phyloP scores from a whole-genome alignment of 768 basidiomycete species.

The Tulasnella sp. region DNA sequence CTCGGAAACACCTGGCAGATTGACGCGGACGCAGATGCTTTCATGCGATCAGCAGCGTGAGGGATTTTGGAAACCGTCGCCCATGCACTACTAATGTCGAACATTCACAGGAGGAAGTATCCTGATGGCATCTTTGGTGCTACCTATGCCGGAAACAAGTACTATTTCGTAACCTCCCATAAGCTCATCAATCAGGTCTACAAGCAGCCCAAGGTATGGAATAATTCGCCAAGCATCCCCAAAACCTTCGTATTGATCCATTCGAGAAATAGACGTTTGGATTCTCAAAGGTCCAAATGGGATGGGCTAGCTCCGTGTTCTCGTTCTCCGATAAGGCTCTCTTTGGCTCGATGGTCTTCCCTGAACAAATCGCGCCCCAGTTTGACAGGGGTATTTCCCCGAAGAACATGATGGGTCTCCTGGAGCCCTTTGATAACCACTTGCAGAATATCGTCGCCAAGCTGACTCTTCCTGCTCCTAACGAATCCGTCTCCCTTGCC shows the following conservation, averaged over 20 bases:
- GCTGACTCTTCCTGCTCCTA: neutral
- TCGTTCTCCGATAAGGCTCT: constrained; percentile 6
- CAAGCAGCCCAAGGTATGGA: constrained; percentile 15
- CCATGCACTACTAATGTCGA: neutral
- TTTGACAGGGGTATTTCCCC: neutral
- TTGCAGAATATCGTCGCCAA: neutral
- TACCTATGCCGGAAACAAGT: neutral
- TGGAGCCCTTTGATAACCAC: neutral
- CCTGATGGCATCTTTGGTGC: constrained; percentile 6
- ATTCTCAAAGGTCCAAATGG: neutral
- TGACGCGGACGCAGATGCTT: constrained; percentile 6
- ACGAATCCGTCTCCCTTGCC: neutral
- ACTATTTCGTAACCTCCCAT: constrained; percentile 2
- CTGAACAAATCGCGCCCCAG: neutral
- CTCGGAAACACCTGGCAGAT: neutral
- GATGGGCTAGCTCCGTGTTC: constrained; percentile 1
- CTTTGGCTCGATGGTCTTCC: neutral
- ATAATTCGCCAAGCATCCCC: too few species aligned
- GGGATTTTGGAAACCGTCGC: neutral
- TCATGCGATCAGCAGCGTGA: constrained; percentile 7
- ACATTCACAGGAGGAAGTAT: neutral
- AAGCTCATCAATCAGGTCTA: constrained; percentile 13
- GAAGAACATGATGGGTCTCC: neutral
- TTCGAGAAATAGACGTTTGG: neutral
- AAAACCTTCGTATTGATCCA: neutral